Evolutionary conservation across 2,329 filamentous ascomycete genomes (phyloP).

Genomic region (Talaromyces sp.): DNA sequence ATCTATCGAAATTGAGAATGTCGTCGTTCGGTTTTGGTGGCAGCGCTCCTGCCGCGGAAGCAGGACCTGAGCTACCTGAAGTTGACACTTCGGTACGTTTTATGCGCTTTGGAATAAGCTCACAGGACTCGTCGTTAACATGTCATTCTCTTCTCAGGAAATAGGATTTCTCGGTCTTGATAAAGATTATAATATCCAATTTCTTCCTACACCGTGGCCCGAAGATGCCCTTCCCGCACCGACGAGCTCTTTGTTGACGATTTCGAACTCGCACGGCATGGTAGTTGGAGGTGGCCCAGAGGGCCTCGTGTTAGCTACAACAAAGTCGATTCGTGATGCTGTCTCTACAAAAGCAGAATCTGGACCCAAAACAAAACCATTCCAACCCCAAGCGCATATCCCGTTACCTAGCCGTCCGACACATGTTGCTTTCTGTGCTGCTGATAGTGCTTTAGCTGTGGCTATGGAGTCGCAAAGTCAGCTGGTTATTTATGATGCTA

Average conservation of each 20-base stretch:
- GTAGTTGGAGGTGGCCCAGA: slow-evolving; percentile 85
- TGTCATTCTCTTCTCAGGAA: slow-evolving; percentile 44
- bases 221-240: slow-evolving; percentile 63
- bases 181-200: slow-evolving; percentile 75
- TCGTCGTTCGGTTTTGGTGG: slow-evolving; percentile 63
- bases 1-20: slow-evolving; percentile 48
- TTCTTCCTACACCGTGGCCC: slow-evolving; percentile 75
- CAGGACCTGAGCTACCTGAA: slow-evolving; percentile 67
- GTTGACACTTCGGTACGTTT: slow-evolving; percentile 72
- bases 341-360: slow-evolving; percentile 59
- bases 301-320: slow-evolving; percentile 69
- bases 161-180: slow-evolving; percentile 78
- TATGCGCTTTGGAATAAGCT: background rate
- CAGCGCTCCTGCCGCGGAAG: slow-evolving; percentile 45
- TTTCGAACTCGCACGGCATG: slow-evolving; percentile 75
- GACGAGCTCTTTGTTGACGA: slow-evolving; percentile 75
- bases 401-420: slow-evolving; percentile 72
- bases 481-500: slow-evolving; percentile 75
- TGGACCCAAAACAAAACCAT: slow-evolving; percentile 64
- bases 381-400: slow-evolving; percentile 70
- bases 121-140: background rate
- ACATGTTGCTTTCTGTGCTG: slow-evolving; percentile 85
- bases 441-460: slow-evolving; percentile 78
- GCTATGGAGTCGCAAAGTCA: slow-evolving; percentile 78
- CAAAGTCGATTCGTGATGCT: slow-evolving; percentile 71